Evolutionary conservation across 768 basidiomycete genomes (phyloP), one percentile per base, ranked within the genome.

Genomic region (Trametes cingulata): DNA sequence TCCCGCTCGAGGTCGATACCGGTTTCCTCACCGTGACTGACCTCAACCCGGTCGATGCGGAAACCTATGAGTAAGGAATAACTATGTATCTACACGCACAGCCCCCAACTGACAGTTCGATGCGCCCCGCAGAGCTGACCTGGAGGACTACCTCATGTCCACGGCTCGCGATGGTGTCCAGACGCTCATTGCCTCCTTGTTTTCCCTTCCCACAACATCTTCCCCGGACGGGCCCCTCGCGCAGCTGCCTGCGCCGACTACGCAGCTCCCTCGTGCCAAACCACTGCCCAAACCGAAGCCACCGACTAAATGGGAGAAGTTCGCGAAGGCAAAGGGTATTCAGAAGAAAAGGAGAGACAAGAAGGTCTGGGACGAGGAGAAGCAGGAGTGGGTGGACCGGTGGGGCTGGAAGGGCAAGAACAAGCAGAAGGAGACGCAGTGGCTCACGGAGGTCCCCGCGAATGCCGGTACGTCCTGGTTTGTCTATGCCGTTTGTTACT

Each of bases 281-380:
- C 93, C 91, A 0, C 79, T 98, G 2, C 97, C 95, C 0, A 95
- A 94, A 68, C 90, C 91, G 2, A 97, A 96, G 75, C 88, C 89
- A 9, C 85, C 82, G 35, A 98, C 96, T 7, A 98, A 97, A 74
- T 99, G 97, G 97, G 93, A 98, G 77, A 80, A 84, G 56, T 99
- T 98, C 69, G 96, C 96, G 5, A 85, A 87, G 47, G 88, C 91
- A 37, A 98, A 97, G 77, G 97, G 97, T 37, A 98, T 98, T 68
- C 85, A 85, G 68, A 85, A 97, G 68, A 84, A 77, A 69, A 82
- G 77, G 48, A 84, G 84, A 45, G 93, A 96, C 13, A 90, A 83
- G 77, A 86, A 87, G 67, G 83, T 86, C 5, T 98, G 92, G 91
- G 95, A 98, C 73, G 95, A 98, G 67, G 95, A 96, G 73, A 85